These are phyloP conservation scores for Warburgia ugandensis DNA, from an alignment of 164 flowering plant species.

Conservation along the genomic window DNA sequence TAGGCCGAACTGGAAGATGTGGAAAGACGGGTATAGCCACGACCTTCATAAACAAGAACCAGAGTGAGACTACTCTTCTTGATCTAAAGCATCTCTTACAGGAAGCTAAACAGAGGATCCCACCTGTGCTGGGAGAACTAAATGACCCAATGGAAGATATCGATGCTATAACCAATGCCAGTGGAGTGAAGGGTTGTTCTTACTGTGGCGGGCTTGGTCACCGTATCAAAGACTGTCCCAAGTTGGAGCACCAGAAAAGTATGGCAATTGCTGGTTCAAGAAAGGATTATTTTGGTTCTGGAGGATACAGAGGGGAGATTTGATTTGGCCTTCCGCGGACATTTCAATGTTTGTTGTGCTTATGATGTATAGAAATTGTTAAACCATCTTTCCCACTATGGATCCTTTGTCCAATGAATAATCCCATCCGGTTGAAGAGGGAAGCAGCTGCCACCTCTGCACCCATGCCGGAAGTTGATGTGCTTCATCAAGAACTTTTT, in stretches of 20 bases:
- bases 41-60: conserved; percentile 91
- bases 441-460: too few relatives aligned
- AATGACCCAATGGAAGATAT: conserved; percentile 84
- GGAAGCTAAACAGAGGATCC: conserved; percentile 94
- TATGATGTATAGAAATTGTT: too few relatives aligned
- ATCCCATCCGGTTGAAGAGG: too few relatives aligned
- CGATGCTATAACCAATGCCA: conserved; percentile 65
- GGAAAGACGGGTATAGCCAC: conserved; percentile 96
- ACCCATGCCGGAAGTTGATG: too few relatives aligned
- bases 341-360: too few relatives aligned
- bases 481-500: too few relatives aligned
- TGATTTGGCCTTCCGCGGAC: too few relatives aligned
- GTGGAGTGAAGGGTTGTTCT: conserved; percentile 91
- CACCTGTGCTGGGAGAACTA: conserved; percentile 89
- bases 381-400: too few relatives aligned
- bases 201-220: conserved; percentile 97
- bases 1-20: conserved; percentile 90
- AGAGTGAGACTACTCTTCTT: conserved; percentile 86
- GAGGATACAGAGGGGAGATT: conserved; percentile 88
- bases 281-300: conserved; percentile 88
- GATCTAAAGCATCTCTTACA: conserved; percentile 89
- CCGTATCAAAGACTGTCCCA: conserved; percentile 77
- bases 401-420: too few relatives aligned
- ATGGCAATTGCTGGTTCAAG: conserved; percentile 65
- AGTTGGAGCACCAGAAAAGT: conserved; percentile 82